Base-by-base conservation (phyloP, 176 grass and related monocot genomes). In the Zizania latifolia region DNA sequence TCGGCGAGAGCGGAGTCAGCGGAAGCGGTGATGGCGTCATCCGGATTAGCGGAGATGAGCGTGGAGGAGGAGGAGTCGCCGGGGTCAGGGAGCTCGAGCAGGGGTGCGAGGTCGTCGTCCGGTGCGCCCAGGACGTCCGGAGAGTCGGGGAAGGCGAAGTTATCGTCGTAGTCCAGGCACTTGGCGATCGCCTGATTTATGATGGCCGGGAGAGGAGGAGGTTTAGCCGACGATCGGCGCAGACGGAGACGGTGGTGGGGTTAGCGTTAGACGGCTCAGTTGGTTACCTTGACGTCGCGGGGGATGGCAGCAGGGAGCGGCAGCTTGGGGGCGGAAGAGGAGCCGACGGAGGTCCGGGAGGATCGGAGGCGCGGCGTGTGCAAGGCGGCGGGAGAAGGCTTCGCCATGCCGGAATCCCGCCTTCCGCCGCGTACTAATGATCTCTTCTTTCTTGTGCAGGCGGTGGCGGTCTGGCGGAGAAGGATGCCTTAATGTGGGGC, bases 121-220 rank as follows among this genome's bases (percentile, higher is more conserved):
- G 19, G 30, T 0, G 6, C 19, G 15, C 2, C 37, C 12, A 16
- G 31, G 22, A 2, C 60, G 23, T 56, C 68, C 2, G n/a, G 2
- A 9, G 38, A 10, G 28, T 36, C 0, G 22, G 44, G 27, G 65
- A 53, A 50, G 57, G 30, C 7, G 72, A 34, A 15, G 39, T 28
- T 10, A n/a, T 83, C 65, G 36, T 72, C 72, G 84, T 82, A 87
- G 65, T 24, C 19, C 17, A 87, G 72, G 48, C 48, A 55, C 79
- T 87, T 82, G 23, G 72, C 72, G 2, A 77, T 65, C 45, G 6
- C 58, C 78, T 82, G 41, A n/a, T 36, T 4, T 22, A 70, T 36
- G 46, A 17, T 51, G 46, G 17, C 4, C 24, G 32, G 16, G 1
- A 1, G 8, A 37, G 22, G 10, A 37, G 16, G 32, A 44, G 48